Evolutionary conservation across 169 alveolate genomes (phyloP), one percentile per base, ranked within the genome.

Genomic region (Cryptosporidium meleagridis): DNA sequence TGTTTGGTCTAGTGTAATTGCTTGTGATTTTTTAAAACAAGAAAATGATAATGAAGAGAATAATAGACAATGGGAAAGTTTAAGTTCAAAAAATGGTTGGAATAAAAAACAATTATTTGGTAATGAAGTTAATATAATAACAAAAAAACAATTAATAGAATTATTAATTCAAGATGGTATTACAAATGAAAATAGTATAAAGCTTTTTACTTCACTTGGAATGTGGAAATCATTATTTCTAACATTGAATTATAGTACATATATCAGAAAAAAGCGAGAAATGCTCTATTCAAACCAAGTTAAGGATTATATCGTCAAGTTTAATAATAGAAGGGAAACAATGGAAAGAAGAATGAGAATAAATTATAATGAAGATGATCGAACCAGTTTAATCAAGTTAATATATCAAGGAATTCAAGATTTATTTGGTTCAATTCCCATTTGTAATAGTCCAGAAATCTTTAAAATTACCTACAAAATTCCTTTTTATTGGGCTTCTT

Each of bases 201-300:
- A 6, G 12, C 55, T 80, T n/a, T 80, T 80, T 21, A 45, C 69
- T 44, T 80, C 89, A 16, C 8, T 80, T 26, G 89, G 80, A n/a
- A 31, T 80, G 41, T 80, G 89, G 89, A 80, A 80, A 29, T 80
- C 89, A 18, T 26, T 80, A 16, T 80, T 80, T 80, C 41, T 80
- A 26, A 29, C 75, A 45, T 44, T 80, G 29, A 80, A 80, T 41
- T 80, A 80, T 37, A 59, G 69, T 35, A 48, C 75, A 0, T 80
- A 80, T 48, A 61, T 80, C 23, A 62, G 33, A 70, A 80, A 35
- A 80, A 80, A 23, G 45, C 45, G 89, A 33, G 89, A 80, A 48
- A 80, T 62, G 31, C 39, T 80, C 10, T 80, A 80, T 65, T 80
- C 89, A 14, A 58, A 51, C 8, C 41, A 80, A 45, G 75, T 62